Base-by-base conservation (phyloP, 192 early-diverging fungal species). In the Gaertneriomyces semiglobifer region DNA sequence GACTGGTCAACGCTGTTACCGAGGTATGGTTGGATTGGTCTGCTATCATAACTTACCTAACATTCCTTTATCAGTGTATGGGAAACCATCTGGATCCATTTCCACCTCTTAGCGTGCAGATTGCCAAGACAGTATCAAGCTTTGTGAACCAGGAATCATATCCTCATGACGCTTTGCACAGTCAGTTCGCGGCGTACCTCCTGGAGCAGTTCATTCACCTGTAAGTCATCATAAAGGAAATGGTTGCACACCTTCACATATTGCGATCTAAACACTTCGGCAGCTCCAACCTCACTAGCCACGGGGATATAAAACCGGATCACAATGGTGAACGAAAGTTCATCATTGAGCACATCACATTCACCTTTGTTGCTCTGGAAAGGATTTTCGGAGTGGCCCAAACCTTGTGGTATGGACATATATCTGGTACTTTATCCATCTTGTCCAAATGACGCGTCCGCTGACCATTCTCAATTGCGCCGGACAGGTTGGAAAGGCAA, bases 281-380 rank as follows among this genome's bases (percentile, higher is more conserved):
- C 12, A 50, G 48, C 16, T 50, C 12, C 16, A 12, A 50, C 16
- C 48, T 50, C 1, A 50, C 48, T 2, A 18, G 1, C 48, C 0
- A n/a, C 0, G 48, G 48, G 0, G 48, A 50, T 2, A 18, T 50
- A 1, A 50, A 18, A n/a, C 16, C 4, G 0, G 25, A 33, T 1
- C 54, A 56, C 18, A 56, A 56, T 20, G 54, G 2, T 10, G 54
- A 56, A 20, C 11, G 54, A 10, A 56, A 56, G 54, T 56, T 56
- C 20, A 20, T 56, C 14, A 33, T 56, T 1, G 54, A 56, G 33
- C 33, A 16, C 10, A 0, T 56, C 14, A 2, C 54, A 0, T 1
- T 20, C 20, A 56, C 54, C 9, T 56, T 56, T 3, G 16, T 4
- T 1, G 54, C 54, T 16, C 14, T 56, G 11, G 54, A 56, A 3